phyloP scores from a whole-genome alignment of 2,329 filamentous ascomycete genomes.

The Immersiporthe knoxdaviesiana region DNA sequence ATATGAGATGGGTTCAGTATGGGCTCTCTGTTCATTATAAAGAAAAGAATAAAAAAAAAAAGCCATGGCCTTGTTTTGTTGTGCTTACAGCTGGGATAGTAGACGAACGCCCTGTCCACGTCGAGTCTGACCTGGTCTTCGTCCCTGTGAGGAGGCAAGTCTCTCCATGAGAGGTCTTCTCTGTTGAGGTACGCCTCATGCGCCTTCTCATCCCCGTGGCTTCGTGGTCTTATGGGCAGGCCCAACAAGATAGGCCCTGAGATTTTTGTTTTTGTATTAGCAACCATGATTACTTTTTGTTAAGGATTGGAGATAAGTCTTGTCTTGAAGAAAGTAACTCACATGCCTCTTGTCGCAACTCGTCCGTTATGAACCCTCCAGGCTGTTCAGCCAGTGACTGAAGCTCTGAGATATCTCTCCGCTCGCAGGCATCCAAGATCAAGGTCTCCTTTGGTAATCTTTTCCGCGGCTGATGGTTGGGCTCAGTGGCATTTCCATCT shows the following conservation, averaged over 20 bases:
- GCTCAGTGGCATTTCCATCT: not conserved
- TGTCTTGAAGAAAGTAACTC: slow-evolving; percentile 47
- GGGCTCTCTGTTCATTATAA: too few relatives aligned
- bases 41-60: too few relatives aligned
- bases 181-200: slow-evolving; percentile 31
- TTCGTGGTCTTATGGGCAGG: slow-evolving; percentile 34
- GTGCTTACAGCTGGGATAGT: slow-evolving; percentile 79
- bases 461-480: too few relatives aligned
- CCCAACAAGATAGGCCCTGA: slow-evolving; percentile 69
- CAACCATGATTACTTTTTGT: not conserved
- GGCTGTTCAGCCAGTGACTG: slow-evolving; percentile 61
- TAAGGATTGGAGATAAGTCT: not conserved
- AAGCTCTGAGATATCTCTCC: slow-evolving; percentile 59
- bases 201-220: slow-evolving; percentile 29
- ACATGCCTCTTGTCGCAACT: slow-evolving; percentile 77
- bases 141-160: slow-evolving; percentile 77
- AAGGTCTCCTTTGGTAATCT: slow-evolving; percentile 43
- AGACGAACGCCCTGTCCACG: slow-evolving; percentile 94
- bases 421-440: slow-evolving; percentile 64
- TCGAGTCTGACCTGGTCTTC: slow-evolving; percentile 92
- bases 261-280: not conserved
- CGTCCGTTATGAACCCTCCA: slow-evolving; percentile 70
- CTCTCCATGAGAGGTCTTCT: slow-evolving; percentile 52
- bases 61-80: not conserved
- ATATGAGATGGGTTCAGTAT: not conserved